Percentiles rank a stretch among this genome's conserved stretches.
Evolutionary conservation across 148 eudicot species (phyloP).

Genomic region (Chenopodium album): DNA sequence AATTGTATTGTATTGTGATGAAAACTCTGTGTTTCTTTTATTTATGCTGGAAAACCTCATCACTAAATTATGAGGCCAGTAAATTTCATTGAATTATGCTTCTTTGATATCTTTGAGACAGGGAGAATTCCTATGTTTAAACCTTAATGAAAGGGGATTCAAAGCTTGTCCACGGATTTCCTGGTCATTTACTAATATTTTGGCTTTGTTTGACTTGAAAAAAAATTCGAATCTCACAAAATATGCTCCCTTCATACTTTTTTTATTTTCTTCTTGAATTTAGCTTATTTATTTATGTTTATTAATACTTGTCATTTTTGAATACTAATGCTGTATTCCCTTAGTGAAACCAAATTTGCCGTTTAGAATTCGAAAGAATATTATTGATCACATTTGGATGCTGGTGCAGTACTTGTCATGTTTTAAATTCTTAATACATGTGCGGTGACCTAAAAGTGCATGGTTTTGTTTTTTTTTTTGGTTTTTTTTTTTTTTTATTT

Average conservation of each 20-base stretch:
- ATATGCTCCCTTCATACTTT: no score
- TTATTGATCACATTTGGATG: not conserved
- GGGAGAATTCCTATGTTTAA: not conserved
- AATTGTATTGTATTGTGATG: constrained; percentile 1
- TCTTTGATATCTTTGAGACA: not conserved
- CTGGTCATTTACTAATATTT: no score
- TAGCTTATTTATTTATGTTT: not conserved
- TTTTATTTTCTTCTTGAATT: not conserved
- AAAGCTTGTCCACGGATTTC: no score
- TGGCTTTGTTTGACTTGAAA: not conserved
- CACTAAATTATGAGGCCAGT: not conserved
- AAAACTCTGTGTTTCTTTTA: not conserved
- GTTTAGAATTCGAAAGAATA: not conserved
- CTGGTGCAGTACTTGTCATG: not conserved
- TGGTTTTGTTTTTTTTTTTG: not conserved
- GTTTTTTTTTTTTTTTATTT: no score
- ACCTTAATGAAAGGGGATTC: not conserved
- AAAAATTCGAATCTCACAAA: not conserved
- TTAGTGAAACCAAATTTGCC: not conserved
- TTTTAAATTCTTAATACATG: not conserved
- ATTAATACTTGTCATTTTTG: not conserved
- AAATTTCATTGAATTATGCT: not conserved
- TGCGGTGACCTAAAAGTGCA: not conserved
- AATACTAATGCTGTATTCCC: not conserved
- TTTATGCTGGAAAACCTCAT: not conserved